Conservation (phyloP, 495 filamentous ascomycete species). For the Chaetomium cochliodes region DNA sequence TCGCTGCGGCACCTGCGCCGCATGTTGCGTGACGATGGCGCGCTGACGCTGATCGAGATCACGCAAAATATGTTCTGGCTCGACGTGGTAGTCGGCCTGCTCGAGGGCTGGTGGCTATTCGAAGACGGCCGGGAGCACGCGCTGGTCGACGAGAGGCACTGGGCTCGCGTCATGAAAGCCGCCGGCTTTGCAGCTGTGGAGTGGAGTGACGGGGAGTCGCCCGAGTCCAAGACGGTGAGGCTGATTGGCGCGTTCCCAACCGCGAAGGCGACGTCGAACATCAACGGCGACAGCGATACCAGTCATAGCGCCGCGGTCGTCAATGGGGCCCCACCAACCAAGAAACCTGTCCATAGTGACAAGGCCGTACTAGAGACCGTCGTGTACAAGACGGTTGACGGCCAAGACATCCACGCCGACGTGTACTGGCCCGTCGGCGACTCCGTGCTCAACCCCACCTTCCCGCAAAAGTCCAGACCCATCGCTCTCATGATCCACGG, state of each 20-base stretch:
- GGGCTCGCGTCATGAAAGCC: not conserved
- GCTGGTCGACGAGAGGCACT: conserved; percentile 19
- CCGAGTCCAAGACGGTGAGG: no score
- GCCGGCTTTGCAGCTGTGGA: not conserved
- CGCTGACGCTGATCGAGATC: conserved; percentile 40
- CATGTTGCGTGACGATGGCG: conserved; percentile 19
- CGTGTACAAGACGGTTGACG: conserved; percentile 31
- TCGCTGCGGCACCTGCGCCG: no score
- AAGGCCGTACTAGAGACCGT: conserved; percentile 32
- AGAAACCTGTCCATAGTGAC: no score
- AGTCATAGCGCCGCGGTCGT: no score
- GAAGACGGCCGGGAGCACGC: conserved; percentile 51
- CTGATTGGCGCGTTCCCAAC: no score
- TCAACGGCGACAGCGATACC: no score
- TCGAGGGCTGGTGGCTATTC: conserved; percentile 58
- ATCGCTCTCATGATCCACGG: conserved; percentile 58
- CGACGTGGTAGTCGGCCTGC: conserved; percentile 51
- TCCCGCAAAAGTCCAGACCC: not conserved
- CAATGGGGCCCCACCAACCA: no score
- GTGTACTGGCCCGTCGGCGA: not conserved
- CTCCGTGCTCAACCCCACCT: not conserved
- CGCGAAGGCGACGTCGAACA: no score
- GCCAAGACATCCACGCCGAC: conserved; percentile 24
- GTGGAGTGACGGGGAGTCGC: no score
- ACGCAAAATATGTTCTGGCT: conserved; percentile 42